A percentile compares a stretch with the other conserved stretches of the same genome.
These are phyloP conservation scores for Pseudonitzschia pungens DNA, from an alignment of 108 stramenopile genomes.

Conservation along the genomic window DNA sequence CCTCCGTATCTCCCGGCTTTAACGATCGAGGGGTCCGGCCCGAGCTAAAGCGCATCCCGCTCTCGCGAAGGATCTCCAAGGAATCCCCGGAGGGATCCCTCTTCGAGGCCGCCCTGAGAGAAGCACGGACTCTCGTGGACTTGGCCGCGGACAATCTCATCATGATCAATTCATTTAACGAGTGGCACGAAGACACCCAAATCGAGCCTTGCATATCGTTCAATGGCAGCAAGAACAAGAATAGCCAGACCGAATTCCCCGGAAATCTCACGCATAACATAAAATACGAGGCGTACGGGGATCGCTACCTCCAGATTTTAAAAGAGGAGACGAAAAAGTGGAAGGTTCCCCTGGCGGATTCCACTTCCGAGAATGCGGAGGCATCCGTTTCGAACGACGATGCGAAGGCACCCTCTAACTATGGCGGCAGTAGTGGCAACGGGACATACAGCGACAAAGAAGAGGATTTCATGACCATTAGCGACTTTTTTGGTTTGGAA, in stretches of 20 bases:
- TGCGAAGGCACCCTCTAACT: not conserved
- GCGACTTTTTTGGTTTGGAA: not conserved
- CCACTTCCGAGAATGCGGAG: not conserved
- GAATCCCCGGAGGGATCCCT: conserved; percentile 30
- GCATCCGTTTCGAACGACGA: not conserved
- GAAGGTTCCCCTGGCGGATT: not conserved
- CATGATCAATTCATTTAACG: conserved; percentile 54
- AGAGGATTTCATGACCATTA: not conserved
- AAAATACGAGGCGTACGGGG: conserved; percentile 34
- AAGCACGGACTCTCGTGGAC: conserved; percentile 33
- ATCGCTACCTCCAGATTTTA: conserved; percentile 37
- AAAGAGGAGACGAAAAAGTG: conserved; percentile 11
- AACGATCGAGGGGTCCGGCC: conserved; percentile 48
- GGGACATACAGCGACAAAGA: not conserved
- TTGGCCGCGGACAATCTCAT: conserved; percentile 23
- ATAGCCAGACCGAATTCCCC: conserved; percentile 14
- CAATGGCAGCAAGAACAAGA: not conserved
- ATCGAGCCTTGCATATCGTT: conserved; percentile 33
- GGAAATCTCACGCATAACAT: conserved; percentile 4
- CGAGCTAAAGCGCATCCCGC: conserved; percentile 20
- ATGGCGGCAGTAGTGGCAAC: not conserved
- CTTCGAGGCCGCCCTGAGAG: conserved; percentile 24
- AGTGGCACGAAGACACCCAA: conserved; percentile 53
- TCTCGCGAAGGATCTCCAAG: conserved; percentile 35
- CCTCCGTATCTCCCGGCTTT: conserved; percentile 40